Base-by-base conservation (phyloP, 192 early-diverging fungal genomes). In the Phycomyces blakesleeanus region DNA sequence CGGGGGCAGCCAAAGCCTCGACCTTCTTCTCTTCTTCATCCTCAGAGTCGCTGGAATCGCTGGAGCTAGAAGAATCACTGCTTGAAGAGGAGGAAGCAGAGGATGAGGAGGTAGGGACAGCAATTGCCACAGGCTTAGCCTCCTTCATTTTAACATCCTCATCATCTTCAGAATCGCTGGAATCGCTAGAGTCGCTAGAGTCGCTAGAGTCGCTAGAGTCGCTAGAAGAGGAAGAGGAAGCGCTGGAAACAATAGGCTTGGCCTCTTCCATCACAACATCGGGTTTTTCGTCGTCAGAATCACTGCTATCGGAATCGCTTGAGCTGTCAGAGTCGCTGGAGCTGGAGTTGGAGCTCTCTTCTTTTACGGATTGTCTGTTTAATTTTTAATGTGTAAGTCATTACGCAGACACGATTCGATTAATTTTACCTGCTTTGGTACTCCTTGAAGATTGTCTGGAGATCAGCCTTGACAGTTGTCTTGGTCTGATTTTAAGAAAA, bases 381-480 rank as follows among this genome's bases (percentile, higher is more conserved):
- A 61, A 61, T 47, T 22, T 47, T 22, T 4, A 38, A 49, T 22
- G 20, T 51, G 21, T 18, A 0, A 14, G 24, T 4, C 14, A 44
- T 15, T 22, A 1, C 20, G 1, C 34, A 3, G 4, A 37, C 27
- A 51, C n/a, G 39, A 15, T 3, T 25, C n/a, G 29, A 21, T 29
- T 26, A 62, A 29, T 39, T 27, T 61, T 51, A 51, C 44, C 47
- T 61, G 42, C 42, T 60, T 22, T 64, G 34, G 41, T 61, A 71
- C 0, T 51, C 29, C 11, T 64, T 57, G 29, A 71, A 53, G 25
- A 71, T 50, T 15, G 44, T 50, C 5, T 61, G 44, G 12, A 42
- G 44, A 0, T 34, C 59, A 26, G 50, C 38, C n/a, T 54, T 53
- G 20, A 49, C 34, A 39, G 24, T 34, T 25, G 24, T 27, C 39